Conservation (phyloP, 495 filamentous ascomycete species). For the Xeromyces bisporus region DNA sequence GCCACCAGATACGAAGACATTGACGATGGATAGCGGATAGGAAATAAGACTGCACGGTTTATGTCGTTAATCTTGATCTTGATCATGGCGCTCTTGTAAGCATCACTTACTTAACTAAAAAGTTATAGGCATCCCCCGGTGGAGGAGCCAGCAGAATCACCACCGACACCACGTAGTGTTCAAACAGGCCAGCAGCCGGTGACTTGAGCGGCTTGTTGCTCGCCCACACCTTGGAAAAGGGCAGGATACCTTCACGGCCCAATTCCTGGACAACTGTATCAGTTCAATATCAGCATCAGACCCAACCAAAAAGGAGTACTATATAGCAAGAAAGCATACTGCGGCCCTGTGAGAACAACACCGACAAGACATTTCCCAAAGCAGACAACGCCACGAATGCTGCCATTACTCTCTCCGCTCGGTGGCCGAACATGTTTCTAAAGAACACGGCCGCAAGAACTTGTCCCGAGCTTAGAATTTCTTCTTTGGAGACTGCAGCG, state of each 20-base stretch:
- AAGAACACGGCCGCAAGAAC: conserved; percentile 51
- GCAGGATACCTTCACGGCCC: conserved; percentile 46
- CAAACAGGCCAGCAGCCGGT: conserved; percentile 41
- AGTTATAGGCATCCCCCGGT: conserved; percentile 48
- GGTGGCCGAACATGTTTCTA: conserved; percentile 45
- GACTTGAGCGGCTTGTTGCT: conserved; percentile 48
- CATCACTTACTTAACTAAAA: conserved; percentile 41
- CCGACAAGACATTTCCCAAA: conserved; percentile 51
- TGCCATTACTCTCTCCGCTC: conserved; percentile 41
- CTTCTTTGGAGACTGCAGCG: conserved; percentile 44
- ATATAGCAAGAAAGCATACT: no score
- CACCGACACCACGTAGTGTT: conserved; percentile 42
- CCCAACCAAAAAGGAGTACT: no score
- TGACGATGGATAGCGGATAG: conserved; percentile 44
- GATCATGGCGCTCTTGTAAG: no score
- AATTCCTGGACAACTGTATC: conserved; percentile 40
- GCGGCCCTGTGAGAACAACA: conserved; percentile 52
- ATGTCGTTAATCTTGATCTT: no score
- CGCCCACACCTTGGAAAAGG: conserved; percentile 44
- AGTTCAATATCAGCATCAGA: no score
- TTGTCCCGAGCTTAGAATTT: conserved; percentile 40
- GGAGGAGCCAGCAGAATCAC: conserved; percentile 47
- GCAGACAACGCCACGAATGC: conserved; percentile 59
- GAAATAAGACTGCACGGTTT: conserved; percentile 43
- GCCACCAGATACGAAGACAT: conserved; percentile 39